These are phyloP conservation scores for Sugiyamaella novakii DNA, from an alignment of 1,139 yeast genomes.

Conservation along the genomic window DNA sequence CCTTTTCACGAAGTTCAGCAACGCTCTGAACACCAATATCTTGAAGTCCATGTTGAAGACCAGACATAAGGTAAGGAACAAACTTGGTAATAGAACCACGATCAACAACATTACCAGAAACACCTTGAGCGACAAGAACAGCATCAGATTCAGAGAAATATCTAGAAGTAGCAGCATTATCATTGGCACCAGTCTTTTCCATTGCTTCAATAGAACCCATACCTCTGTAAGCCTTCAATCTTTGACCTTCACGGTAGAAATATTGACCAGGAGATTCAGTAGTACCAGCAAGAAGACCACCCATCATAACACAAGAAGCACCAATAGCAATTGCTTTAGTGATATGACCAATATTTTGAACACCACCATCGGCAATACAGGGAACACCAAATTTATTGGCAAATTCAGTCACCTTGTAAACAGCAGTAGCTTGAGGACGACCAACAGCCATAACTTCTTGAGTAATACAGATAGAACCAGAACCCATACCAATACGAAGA, in stretches of 20 bases:
- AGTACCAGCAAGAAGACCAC: constrained; percentile 98
- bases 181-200: constrained; percentile 86
- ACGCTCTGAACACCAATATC: constrained; percentile 87
- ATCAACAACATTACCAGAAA: constrained; percentile 94
- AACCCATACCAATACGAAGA: constrained; percentile 99
- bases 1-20: constrained; percentile 62
- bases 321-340: constrained; percentile 96
- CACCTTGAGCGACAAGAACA: constrained; percentile 99
- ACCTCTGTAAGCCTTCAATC: constrained; percentile 97
- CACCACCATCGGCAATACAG: constrained; percentile 99
- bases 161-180: constrained; percentile 97
- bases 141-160: constrained; percentile 95
- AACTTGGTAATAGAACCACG: constrained; percentile 94
- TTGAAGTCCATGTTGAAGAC: constrained; percentile 98
- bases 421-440: constrained; percentile 99
- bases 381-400: constrained; percentile 91
- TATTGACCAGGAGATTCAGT: constrained; percentile 98
- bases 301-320: constrained; percentile 99
- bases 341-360: constrained; percentile 97
- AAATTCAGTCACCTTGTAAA: constrained; percentile 81
- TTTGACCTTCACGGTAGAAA: constrained; percentile 96
- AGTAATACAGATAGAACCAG: constrained; percentile 97
- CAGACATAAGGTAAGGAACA: constrained; percentile 89
- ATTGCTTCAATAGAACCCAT: constrained; percentile 99
- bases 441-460: constrained; percentile 99